Evolutionary conservation across 192 early-diverging fungal genomes (phyloP), one percentile per base, ranked within the genome.

Genomic region (Obelidium mucronatum): DNA sequence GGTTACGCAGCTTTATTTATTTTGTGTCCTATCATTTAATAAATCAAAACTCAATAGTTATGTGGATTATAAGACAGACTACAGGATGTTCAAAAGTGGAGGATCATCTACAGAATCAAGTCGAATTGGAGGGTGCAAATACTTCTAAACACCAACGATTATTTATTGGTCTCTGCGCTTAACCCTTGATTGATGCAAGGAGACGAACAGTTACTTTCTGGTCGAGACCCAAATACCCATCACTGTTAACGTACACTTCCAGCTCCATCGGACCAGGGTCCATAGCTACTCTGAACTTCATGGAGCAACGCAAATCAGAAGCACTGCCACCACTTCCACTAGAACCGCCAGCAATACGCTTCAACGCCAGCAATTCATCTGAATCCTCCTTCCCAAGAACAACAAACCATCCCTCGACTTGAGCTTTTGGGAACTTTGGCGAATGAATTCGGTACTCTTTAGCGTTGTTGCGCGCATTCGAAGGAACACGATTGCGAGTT

Each of bases 401-500:
- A 2, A 94, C 72, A 93, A 94, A 99, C 94, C 95, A 99, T 0
- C 94, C 92, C 76, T 99, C 96, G 79, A 91, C 93, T 78, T 98
- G 96, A 5, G 89, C 83, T 76, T 98, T 97, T 22, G 95, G 93
- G 76, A 98, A 99, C 67, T 85, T 78, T 24, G 95, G 95, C 24
- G 94, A 87, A 70, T 93, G 84, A n/a, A 95, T 89, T 24, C 88
- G 88, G 13, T 72, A 72, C n/a, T 70, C 63, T 39, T 62, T 42
- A 15, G 40, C 30, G 1, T 31, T 34, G n/a, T 42, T 33, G 4
- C 52, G 11, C 0, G 55, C 35, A 54, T 51, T 55, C 22, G 39
- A 34, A 37, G 39, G 73, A 22, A 61, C 61, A 24, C 77, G 70
- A 44, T n/a, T 40, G 22, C 85, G 80, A 15, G n/a, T 31, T 17